These are phyloP conservation scores for Trichoderma breve DNA, from an alignment of 2,329 filamentous ascomycete species.

Conservation along the genomic window DNA sequence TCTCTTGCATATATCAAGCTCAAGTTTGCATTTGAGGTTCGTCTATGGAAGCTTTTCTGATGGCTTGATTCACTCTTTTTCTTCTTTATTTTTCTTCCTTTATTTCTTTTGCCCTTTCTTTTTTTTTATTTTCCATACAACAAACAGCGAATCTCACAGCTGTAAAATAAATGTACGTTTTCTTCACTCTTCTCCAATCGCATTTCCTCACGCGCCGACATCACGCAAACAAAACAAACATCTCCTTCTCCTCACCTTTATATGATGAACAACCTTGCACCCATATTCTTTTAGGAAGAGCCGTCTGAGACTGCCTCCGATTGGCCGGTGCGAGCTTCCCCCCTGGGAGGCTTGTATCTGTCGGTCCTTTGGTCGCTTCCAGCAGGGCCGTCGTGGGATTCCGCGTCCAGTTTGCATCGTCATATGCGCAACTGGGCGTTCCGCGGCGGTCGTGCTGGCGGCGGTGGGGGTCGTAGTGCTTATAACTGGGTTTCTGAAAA, in stretches of 20 bases:
- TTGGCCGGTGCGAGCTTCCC: conserved; percentile 2
- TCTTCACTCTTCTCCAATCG: not conserved
- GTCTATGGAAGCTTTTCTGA: not conserved
- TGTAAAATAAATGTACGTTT: conserved; percentile 9
- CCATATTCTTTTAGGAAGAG: conserved; percentile 45
- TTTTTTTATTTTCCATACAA: not conserved
- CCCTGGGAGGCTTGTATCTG: conserved; percentile 1
- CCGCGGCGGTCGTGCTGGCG: conserved; percentile 29
- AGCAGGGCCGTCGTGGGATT: conserved; percentile 17
- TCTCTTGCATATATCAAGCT: not conserved
- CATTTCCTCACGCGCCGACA: not conserved
- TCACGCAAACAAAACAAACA: not conserved
- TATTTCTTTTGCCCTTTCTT: not conserved
- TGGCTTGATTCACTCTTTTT: not conserved
- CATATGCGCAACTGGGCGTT: conserved; percentile 33
- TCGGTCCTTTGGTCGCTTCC: conserved; percentile 17
- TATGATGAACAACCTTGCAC: conserved; percentile 44
- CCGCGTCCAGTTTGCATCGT: conserved; percentile 32
- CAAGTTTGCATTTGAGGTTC: not conserved
- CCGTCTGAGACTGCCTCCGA: conserved; percentile 44
- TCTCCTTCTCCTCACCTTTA: conserved; percentile 23
- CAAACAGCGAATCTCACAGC: not conserved
- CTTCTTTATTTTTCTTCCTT: not conserved
- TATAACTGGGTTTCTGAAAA: conserved; percentile 48
- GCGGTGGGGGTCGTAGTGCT: conserved; percentile 43